Evolutionary conservation across 2,329 filamentous ascomycete genomes (phyloP), one percentile per base, ranked within the genome.

Genomic region (Beauveria rudraprayagi): DNA sequence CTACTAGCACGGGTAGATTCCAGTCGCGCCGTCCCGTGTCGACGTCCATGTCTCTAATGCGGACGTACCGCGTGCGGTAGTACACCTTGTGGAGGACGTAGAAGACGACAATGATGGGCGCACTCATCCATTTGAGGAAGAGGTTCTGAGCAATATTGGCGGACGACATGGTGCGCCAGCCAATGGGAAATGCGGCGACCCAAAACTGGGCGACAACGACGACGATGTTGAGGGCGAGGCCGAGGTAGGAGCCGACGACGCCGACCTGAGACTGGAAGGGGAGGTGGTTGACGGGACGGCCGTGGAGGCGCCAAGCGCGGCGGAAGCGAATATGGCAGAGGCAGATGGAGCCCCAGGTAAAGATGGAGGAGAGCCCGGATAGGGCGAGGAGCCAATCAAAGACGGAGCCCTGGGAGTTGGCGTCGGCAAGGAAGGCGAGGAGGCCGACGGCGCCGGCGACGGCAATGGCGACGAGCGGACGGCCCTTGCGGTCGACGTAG

Each of bases 241-340:
- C 92, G 34, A 94, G 63, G 80, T 87, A 97, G 3, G 91, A 95
- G 10, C 92, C 93, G 10, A 82, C 66, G 9, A 94, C 77, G 63
- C 93, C 93, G 5, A 89, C 83, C 70, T 95, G 90, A 0, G 90
- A 90, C 41, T 77, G 79, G 78, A 94, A 97, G 7, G 92, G 89
- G 6, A 97, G 81, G 67, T 96, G 90, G 60, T 85, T 79, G 41
- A 92, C 77, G n/a, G 77, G 80, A 70, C 87, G 88, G 50, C 89
- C 89, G 63, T 87, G 83, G 14, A 76, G 70, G 50, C 78, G 80
- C 91, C 91, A 96, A n/a, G 87, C 90, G 28, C 77, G 76, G 65
- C 92, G 90, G 82, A 97, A 97, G 61, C 92, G 91, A 70, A 97
- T 95, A 74, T 97, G 92, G 26, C 88, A 84, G n/a, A 95, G 77